Conservation (phyloP, 306 rosid species). For the Albizia julibrissin region DNA sequence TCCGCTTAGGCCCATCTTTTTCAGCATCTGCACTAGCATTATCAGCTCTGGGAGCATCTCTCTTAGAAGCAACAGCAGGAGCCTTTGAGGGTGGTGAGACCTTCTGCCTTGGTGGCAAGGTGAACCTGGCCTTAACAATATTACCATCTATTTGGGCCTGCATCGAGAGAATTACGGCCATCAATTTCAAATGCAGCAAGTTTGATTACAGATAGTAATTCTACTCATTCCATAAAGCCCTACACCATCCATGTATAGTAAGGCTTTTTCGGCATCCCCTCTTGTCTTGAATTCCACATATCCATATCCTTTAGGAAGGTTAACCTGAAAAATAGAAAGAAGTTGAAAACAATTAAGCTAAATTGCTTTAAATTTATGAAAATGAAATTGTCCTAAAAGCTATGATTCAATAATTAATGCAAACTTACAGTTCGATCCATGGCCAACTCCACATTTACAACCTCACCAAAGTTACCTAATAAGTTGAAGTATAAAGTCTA, state of each 20-base stretch:
- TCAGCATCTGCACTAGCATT: slow-evolving; percentile 63
- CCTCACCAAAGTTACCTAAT: slow-evolving; percentile 88
- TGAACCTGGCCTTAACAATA: slow-evolving; percentile 82
- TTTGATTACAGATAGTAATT: slow-evolving; percentile 20
- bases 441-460: slow-evolving; percentile 88
- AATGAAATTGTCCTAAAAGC: not conserved
- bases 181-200: slow-evolving; percentile 29
- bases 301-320: slow-evolving; percentile 94
- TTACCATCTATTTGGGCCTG: slow-evolving; percentile 99
- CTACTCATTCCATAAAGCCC: slow-evolving; percentile 39
- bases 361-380: not conserved
- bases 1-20: slow-evolving; percentile 83
- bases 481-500: slow-evolving; percentile 12
- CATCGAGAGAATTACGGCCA: slow-evolving; percentile 37
- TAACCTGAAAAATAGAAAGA: slow-evolving; percentile 56
- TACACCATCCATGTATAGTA: slow-evolving; percentile 89
- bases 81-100: slow-evolving; percentile 75
- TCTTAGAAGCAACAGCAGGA: slow-evolving; percentile 61
- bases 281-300: slow-evolving; percentile 93
- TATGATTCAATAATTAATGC: slow-evolving; percentile 15
- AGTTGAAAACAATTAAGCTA: slow-evolving; percentile 5
- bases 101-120: slow-evolving; percentile 83
- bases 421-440: slow-evolving; percentile 87
- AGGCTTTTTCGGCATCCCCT: slow-evolving; percentile 91
- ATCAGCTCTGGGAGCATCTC: slow-evolving; percentile 80